phyloP scores from a whole-genome alignment of 441 rosid genomes.

The Populus hybrid region DNA sequence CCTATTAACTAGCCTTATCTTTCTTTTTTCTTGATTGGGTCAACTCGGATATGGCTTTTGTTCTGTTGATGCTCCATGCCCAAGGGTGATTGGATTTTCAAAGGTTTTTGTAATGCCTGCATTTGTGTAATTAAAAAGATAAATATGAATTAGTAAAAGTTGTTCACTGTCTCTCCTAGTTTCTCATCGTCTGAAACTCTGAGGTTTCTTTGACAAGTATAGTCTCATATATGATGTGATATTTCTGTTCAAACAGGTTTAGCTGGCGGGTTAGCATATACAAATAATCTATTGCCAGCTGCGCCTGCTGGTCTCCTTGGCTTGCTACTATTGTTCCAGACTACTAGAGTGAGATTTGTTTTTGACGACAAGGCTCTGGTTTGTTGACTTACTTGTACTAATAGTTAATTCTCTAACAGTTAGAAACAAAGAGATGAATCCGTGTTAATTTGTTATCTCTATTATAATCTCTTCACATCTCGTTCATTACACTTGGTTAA shows the following conservation, averaged over 20 bases:
- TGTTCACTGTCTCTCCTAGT: neutral
- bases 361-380: constrained; percentile 70
- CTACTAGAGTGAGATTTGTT: constrained; percentile 73
- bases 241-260: constrained; percentile 41
- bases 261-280: constrained; percentile 61
- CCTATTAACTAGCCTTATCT: neutral
- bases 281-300: constrained; percentile 61
- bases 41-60: neutral
- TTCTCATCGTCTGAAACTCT: neutral
- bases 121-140: neutral
- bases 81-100: neutral
- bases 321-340: constrained; percentile 64
- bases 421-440: neutral
- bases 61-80: neutral
- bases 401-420: neutral
- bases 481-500: neutral
- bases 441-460: neutral
- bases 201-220: neutral
- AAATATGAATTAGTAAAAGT: neutral
- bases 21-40: neutral
- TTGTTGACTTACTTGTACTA: constrained; percentile 25
- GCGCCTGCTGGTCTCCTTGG: constrained; percentile 71
- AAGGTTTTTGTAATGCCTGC: neutral
- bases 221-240: neutral
- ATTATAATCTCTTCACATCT: neutral